Evolutionary conservation across 352 stramenopile genomes (phyloP).

Genomic region (Phytophthora multivora): DNA sequence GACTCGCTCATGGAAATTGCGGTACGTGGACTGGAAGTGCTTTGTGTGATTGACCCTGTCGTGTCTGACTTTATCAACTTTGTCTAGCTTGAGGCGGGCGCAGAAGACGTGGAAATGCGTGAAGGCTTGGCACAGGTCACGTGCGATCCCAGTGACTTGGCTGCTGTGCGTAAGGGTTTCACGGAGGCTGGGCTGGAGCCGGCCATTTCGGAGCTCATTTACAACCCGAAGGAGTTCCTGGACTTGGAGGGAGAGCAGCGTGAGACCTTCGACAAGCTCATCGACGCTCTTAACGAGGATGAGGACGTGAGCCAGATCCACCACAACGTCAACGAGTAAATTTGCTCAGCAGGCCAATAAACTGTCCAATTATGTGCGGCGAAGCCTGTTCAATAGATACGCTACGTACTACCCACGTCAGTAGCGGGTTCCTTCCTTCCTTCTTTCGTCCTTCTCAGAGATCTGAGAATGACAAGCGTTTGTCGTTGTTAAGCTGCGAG

Average conservation of each 20-base stretch:
- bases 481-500: constrained; percentile 43
- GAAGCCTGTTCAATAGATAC: constrained; percentile 43
- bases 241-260: constrained; percentile 51
- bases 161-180: constrained; percentile 62
- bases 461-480: constrained; percentile 44
- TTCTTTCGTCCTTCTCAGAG: constrained; percentile 27
- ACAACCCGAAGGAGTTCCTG: constrained; percentile 83
- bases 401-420: constrained; percentile 34
- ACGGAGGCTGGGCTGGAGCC: constrained; percentile 59
- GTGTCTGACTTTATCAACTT: constrained; percentile 7
- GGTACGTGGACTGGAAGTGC: constrained; percentile 29
- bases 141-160: constrained; percentile 71
- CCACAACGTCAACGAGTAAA: constrained; percentile 83
- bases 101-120: constrained; percentile 72
- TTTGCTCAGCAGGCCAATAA: neutral
- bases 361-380: constrained; percentile 16
- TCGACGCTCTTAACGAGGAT: constrained; percentile 78
- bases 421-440: constrained; percentile 21
- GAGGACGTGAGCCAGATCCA: constrained; percentile 83
- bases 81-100: constrained; percentile 66
- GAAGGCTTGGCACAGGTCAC: constrained; percentile 71
- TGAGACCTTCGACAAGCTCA: constrained; percentile 77
- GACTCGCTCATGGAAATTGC: constrained; percentile 78
- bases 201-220: constrained; percentile 79
- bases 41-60: neutral